Evolutionary conservation across 1,284 basidiomycete species (phyloP).

Genomic region (Tilletia indica): DNA sequence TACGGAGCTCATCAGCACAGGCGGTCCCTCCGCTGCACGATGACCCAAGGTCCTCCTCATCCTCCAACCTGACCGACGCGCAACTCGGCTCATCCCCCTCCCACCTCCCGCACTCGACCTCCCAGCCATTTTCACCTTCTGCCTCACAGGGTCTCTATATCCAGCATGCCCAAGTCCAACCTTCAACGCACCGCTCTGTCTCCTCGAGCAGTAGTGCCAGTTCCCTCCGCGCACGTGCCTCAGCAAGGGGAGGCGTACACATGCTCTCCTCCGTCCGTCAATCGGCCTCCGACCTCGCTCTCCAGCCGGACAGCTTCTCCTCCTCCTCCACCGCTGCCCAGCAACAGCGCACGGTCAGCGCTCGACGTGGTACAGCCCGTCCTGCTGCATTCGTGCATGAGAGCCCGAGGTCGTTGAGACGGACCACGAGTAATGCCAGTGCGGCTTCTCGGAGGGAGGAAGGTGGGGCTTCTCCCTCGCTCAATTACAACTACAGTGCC

Average conservation of each 20-base stretch:
- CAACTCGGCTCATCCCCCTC: too few species aligned
- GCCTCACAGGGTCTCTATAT: too few species aligned
- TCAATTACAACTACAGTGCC: not conserved
- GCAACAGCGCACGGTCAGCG: not conserved
- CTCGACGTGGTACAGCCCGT: not conserved
- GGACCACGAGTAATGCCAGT: not conserved
- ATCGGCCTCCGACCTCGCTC: too few species aligned
- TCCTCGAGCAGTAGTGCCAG: not conserved
- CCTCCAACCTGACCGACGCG: too few species aligned
- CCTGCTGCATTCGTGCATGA: not conserved
- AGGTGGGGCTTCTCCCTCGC: not conserved
- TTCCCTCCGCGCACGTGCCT: conserved; percentile 11
- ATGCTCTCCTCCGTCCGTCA: not conserved
- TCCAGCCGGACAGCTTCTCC: not conserved
- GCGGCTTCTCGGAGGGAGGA: not conserved
- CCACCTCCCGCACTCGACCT: not conserved
- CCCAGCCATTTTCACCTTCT: not conserved
- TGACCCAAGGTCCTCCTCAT: not conserved
- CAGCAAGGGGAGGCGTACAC: not conserved
- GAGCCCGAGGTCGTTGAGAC: not conserved
- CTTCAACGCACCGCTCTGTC: conserved; percentile 3
- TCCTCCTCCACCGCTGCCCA: not conserved
- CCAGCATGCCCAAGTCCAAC: too few species aligned
- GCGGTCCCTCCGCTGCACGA: not conserved
- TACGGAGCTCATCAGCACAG: conserved; percentile 1